Base-by-base conservation (phyloP, 2,329 filamentous ascomycete genomes). In the Fusarium goolgardi region DNA sequence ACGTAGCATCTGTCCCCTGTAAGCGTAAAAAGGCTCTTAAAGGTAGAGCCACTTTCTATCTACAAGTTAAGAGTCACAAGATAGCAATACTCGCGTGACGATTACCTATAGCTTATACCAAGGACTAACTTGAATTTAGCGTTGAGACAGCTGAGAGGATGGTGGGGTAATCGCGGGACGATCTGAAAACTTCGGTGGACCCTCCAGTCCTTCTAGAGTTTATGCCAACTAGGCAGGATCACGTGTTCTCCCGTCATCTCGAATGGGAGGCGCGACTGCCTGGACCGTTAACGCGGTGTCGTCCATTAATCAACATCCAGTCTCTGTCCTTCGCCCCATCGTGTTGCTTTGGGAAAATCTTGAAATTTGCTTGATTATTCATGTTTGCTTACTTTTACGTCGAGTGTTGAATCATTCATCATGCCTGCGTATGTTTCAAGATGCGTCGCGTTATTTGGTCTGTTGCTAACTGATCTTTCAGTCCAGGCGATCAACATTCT, bases 401-500 rank as follows among this genome's bases (percentile, higher is more conserved):
- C 29, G 11, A 56, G 41, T 41, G 53, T 56, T 60, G 41, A 46
- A 53, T 56, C 39, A 52, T 65, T 40, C 71, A 78, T 61, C 57
- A 83, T 83, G 81, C 81, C 81, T 78, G 81, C 81, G 81, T 83
- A 75, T 70, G 81, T 76, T 35, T 34, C 56, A 13, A 25, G 65
- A 44, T 63, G 60, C 66, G 65, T 60, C 56, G 53, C 51, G 32
- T 43, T 41, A 20, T 16, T 46, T 39, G 52, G 46, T 32, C 29
- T 39, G 20, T 45, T 40, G 58, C 67, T 74, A 65, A 76, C 65
- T 12, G 43, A 55, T 34, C 39, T 55, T 54, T 46, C 76, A 93
- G 90, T 71, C 86, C 89, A 71, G 90, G 90, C 76, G 88, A 91
- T 74, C 90, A 93, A 78, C 86, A 83, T 67, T 76, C 77, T 54